Evolutionary conservation across 306 rosid species (phyloP), one percentile per base, ranked within the genome.

Genomic region (Cicer judaicum): DNA sequence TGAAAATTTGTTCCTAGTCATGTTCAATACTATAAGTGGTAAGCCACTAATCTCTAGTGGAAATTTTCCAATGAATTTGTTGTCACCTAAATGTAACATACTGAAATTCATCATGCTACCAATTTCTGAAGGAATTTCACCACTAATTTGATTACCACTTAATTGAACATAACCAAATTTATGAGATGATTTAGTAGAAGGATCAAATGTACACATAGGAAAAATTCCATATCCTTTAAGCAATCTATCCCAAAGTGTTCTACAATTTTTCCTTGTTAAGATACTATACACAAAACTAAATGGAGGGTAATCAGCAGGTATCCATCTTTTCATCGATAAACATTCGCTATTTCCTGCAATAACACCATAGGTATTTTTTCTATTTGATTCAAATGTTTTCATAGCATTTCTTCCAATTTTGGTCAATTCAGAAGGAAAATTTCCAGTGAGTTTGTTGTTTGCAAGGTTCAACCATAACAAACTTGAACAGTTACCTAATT

Each of bases 241-340:
- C 43, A 93, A 13, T 34, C 75, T 81, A 56, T 89, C 87, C 98
- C 98, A 93, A 80, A 88, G 81, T 77, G 80, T 68, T 76, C 89
- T 84, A 61, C 98, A 93, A 82, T 77, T 93, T 83, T 85, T 93
- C 79, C 93, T 83, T 38, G 94, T 93, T 6, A 93, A 88, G 46
- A 93, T 84, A 24, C 78, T 75, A 61, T 91, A 87, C 65, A 79
- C 90, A 80, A 91, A 93, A 43, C 85, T 91, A 79, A 89, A 93
- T 55, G 97, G 98, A 78, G 96, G 91, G 84, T 91, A 93, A 64
- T 93, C 79, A 54, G 92, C 98, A 68, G 98, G 98, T 62, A 93
- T 85, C 98, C 98, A 93, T 75, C 97, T 89, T 85, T 0, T 89
- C 97, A 93, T 91, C 34, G 90, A 76, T 21, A 71, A 66, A 67